phyloP scores from a whole-genome alignment of 306 rosid genomes.

The Adenanthera pavonina region DNA sequence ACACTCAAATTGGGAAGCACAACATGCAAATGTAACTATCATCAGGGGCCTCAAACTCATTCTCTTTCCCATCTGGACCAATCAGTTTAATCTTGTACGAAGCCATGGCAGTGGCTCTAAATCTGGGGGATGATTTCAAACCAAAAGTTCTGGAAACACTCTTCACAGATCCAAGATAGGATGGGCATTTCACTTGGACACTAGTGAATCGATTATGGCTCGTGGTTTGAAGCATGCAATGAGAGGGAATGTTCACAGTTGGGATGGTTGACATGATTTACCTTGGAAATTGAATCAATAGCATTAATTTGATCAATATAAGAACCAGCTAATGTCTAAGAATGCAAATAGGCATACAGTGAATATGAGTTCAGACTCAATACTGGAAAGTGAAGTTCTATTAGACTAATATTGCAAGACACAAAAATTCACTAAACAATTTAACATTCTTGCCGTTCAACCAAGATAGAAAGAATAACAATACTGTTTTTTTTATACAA shows the following conservation, averaged over 20 bases:
- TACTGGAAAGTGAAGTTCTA: neutral
- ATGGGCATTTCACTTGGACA: conserved; percentile 49
- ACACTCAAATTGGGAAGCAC: conserved; percentile 29
- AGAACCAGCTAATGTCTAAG: conserved; percentile 7
- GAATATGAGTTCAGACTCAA: neutral
- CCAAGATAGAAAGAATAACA: neutral
- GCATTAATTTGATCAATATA: conserved; percentile 27
- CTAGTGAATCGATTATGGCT: conserved; percentile 34
- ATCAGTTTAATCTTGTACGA: conserved; percentile 72
- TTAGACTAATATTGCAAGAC: conserved; percentile 6
- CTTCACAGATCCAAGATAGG: conserved; percentile 54
- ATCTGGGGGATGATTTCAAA: conserved; percentile 59
- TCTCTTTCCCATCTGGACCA: conserved; percentile 63
- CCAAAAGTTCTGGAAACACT: conserved; percentile 57
- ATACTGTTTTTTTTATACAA: neutral
- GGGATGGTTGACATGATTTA: conserved; percentile 62
- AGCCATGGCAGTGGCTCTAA: conserved; percentile 64
- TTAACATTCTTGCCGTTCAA: neutral
- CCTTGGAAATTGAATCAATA: conserved; percentile 50
- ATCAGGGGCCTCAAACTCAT: conserved; percentile 71
- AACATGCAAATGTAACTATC: conserved; percentile 57
- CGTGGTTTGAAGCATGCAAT: conserved; percentile 47
- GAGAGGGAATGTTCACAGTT: conserved; percentile 50
- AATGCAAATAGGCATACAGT: neutral
- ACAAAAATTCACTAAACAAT: neutral